A percentile compares a stretch with the other conserved stretches of the same genome.
These are phyloP conservation scores for Fusarium redolens DNA, from an alignment of 2,329 filamentous ascomycete genomes.

Conservation along the genomic window DNA sequence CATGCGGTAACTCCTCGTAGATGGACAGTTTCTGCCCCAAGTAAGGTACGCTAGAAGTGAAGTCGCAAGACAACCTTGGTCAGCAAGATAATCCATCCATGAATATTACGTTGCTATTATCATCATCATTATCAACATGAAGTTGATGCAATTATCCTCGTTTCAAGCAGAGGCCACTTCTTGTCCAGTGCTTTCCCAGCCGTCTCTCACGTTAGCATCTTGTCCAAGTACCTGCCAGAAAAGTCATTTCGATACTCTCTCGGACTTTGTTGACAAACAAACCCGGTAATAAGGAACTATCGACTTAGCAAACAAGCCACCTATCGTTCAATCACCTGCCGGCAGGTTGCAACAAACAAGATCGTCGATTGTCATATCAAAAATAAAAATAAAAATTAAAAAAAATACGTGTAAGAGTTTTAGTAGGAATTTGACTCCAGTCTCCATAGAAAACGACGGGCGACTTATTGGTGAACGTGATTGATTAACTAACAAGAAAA, in stretches of 20 bases:
- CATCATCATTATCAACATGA: background rate
- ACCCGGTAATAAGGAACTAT: slow-evolving; percentile 4
- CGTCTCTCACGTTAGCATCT: background rate
- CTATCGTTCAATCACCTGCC: slow-evolving; percentile 1
- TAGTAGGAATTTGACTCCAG: slow-evolving; percentile 5
- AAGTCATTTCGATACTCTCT: slow-evolving; percentile 11
- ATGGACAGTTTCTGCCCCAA: slow-evolving; percentile 2
- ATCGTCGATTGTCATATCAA: slow-evolving; percentile 11
- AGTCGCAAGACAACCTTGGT: background rate
- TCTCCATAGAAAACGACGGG: background rate
- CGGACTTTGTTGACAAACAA: slow-evolving; percentile 2
- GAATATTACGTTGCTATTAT: background rate
- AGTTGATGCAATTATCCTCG: background rate
- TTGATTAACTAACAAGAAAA: background rate
- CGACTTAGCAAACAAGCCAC: background rate
- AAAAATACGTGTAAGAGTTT: background rate
- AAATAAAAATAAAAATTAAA: background rate
- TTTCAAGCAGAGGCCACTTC: background rate
- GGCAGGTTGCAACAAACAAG: slow-evolving; percentile 11
- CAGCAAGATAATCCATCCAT: background rate
- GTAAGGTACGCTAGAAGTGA: background rate
- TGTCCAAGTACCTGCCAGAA: slow-evolving; percentile 1
- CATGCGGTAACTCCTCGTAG: background rate
- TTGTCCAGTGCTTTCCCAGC: slow-evolving; percentile 18
- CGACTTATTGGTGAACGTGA: slow-evolving; percentile 5